phyloP scores from a whole-genome alignment of 1,139 yeast species.

The Sugiyamaella pinicola region DNA sequence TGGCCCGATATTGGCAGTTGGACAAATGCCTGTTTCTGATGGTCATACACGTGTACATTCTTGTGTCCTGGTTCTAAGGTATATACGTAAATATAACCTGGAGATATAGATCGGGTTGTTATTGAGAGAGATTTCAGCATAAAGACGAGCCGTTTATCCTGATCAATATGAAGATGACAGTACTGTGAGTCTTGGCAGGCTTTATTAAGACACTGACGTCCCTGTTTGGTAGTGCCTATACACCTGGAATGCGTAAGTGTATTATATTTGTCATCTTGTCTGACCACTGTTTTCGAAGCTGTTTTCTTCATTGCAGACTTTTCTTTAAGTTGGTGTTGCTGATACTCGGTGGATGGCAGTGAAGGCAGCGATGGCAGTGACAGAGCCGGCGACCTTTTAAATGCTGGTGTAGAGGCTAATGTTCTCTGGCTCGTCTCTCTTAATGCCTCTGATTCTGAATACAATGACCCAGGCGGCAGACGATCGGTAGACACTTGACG shows the following conservation, averaged over 20 bases:
- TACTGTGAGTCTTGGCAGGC: constrained; percentile 16
- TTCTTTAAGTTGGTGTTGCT: too few species aligned
- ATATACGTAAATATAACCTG: constrained; percentile 38
- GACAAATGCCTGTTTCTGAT: constrained; percentile 15
- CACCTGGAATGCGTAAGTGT: constrained; percentile 24
- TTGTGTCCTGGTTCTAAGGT: constrained; percentile 31
- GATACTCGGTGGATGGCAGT: too few species aligned
- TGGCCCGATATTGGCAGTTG: constrained; percentile 1
- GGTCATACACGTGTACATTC: constrained; percentile 35
- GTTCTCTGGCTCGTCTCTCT: too few species aligned
- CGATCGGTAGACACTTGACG: too few species aligned
- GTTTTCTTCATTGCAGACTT: not conserved
- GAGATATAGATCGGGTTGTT: constrained; percentile 23
- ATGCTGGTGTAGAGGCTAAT: too few species aligned
- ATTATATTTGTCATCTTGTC: not conserved
- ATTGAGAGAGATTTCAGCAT: constrained; percentile 23
- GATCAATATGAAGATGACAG: constrained; percentile 30
- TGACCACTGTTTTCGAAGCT: not conserved
- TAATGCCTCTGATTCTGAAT: too few species aligned
- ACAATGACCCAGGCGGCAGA: too few species aligned
- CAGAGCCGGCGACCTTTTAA: too few species aligned
- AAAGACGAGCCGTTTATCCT: constrained; percentile 21
- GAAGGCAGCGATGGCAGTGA: too few species aligned
- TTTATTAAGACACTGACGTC: constrained; percentile 25
- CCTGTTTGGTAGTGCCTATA: constrained; percentile 31